phyloP scores from a whole-genome alignment of 2,329 filamentous ascomycete species.

The Lasiodiplodia citricola region DNA sequence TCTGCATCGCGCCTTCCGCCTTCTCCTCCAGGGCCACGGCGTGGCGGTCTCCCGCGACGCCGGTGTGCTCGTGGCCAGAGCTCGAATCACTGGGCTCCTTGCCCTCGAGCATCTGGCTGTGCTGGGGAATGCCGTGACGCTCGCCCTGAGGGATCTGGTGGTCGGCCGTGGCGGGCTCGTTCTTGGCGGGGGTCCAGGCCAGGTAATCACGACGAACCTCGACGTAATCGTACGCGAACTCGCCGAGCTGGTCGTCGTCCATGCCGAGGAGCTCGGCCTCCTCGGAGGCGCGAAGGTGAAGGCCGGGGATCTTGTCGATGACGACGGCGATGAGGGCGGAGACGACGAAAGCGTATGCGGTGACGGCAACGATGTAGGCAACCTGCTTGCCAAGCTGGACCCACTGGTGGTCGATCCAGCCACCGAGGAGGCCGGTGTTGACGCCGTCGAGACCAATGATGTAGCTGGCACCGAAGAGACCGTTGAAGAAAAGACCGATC shows the following conservation, averaged over 20 bases:
- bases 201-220: constrained; percentile 88
- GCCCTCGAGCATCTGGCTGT: constrained; percentile 69
- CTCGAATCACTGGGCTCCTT: constrained; percentile 55
- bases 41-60: constrained; percentile 59
- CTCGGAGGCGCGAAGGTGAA: constrained; percentile 79
- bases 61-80: constrained; percentile 51
- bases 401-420: constrained; percentile 78
- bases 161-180: constrained; percentile 65
- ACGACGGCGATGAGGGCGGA: constrained; percentile 74
- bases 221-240: constrained; percentile 90
- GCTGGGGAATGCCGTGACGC: constrained; percentile 73
- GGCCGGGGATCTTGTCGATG: constrained; percentile 77
- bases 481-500: constrained; percentile 78
- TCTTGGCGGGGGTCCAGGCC: constrained; percentile 80
- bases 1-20: constrained; percentile 12
- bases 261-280: constrained; percentile 85
- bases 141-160: constrained; percentile 67
- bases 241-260: constrained; percentile 89
- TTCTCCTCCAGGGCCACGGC: constrained; percentile 56
- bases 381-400: constrained; percentile 79
- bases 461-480: constrained; percentile 75
- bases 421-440: constrained; percentile 70
- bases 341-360: constrained; percentile 73
- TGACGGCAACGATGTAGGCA: constrained; percentile 72
- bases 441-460: constrained; percentile 76